phyloP scores from a whole-genome alignment of 768 basidiomycete species.

The Tulasnella sp. region DNA sequence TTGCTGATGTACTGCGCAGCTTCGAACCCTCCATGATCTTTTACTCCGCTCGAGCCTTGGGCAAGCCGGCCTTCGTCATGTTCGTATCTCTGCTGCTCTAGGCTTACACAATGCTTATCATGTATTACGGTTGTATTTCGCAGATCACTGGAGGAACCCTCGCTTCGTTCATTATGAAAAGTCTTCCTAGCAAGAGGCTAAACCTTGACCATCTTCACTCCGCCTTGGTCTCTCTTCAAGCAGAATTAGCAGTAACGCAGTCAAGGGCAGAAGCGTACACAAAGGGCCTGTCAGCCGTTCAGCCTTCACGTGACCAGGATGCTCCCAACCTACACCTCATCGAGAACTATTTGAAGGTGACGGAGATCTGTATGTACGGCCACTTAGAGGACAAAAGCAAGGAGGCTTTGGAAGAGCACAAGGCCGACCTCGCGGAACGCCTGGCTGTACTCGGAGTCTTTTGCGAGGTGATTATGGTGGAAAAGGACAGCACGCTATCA shows the following conservation, averaged over 20 bases:
- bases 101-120: constrained; percentile 28
- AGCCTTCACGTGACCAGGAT: constrained; percentile 26
- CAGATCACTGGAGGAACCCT: constrained; percentile 49
- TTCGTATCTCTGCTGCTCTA: too few relatives aligned
- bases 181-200: constrained; percentile 39
- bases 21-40: too few relatives aligned
- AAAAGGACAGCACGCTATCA: constrained; percentile 21
- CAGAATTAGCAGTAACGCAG: constrained; percentile 34
- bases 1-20: too few relatives aligned
- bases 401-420: constrained; percentile 1
- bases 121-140: constrained; percentile 18
- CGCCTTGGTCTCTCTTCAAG: constrained; percentile 28
- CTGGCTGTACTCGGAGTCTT: constrained; percentile 40
- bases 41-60: too few relatives aligned
- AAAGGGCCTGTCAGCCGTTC: constrained; percentile 31
- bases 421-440: constrained; percentile 3
- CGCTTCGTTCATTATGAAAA: constrained; percentile 39
- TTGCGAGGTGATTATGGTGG: constrained; percentile 32
- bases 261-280: constrained; percentile 32
- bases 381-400: constrained; percentile 4
- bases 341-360: constrained; percentile 24
- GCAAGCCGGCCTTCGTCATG: constrained; percentile 17
- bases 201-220: constrained; percentile 23
- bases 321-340: constrained; percentile 37
- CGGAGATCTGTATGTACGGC: constrained; percentile 7